Percentiles rank a stretch among this genome's conserved stretches.
phyloP scores from a whole-genome alignment of 805 yeast genomes.

The Komagataella ulmi region DNA sequence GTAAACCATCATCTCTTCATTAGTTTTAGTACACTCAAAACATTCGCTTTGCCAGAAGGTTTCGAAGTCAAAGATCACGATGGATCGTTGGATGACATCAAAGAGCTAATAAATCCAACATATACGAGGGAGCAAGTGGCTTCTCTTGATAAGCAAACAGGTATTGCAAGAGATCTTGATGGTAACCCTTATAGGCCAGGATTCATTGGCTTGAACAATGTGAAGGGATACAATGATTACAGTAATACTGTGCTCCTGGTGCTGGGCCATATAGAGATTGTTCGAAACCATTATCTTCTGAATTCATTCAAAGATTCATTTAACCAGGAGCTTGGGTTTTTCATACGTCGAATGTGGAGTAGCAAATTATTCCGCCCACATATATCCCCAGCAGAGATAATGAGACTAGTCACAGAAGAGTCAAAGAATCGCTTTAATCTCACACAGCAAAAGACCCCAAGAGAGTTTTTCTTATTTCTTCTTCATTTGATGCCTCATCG shows the following conservation, averaged over 20 bases:
- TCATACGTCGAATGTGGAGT: slow-evolving; percentile 56
- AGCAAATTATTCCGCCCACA: slow-evolving; percentile 41
- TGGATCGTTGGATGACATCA: slow-evolving; percentile 34
- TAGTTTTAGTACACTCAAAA: slow-evolving; percentile 33
- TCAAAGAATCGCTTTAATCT: slow-evolving; percentile 29
- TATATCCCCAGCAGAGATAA: slow-evolving; percentile 54
- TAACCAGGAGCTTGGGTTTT: slow-evolving; percentile 26
- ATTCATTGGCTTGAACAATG: slow-evolving; percentile 48
- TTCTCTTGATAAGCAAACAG: slow-evolving; percentile 12
- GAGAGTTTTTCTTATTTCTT: slow-evolving; percentile 45
- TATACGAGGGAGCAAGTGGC: slow-evolving; percentile 23
- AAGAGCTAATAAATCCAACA: slow-evolving; percentile 35
- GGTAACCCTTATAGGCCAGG: slow-evolving; percentile 44
- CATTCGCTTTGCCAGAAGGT: slow-evolving; percentile 54
- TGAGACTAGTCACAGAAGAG: slow-evolving; percentile 30
- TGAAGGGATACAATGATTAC: slow-evolving; percentile 31
- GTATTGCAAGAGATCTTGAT: slow-evolving; percentile 25
- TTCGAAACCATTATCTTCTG: slow-evolving; percentile 34
- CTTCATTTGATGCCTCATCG: slow-evolving; percentile 27
- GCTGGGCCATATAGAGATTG: slow-evolving; percentile 35
- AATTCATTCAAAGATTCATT: slow-evolving; percentile 20
- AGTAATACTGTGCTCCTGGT: slow-evolving; percentile 44
- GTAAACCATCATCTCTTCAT: slow-evolving; percentile 52
- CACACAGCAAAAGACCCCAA: slow-evolving; percentile 34
- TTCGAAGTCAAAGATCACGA: slow-evolving; percentile 23